A percentile compares a stretch with the other conserved stretches of the same genome.
phyloP scores from a whole-genome alignment of 2,329 filamentous ascomycete species.

The Alternaria sp. region DNA sequence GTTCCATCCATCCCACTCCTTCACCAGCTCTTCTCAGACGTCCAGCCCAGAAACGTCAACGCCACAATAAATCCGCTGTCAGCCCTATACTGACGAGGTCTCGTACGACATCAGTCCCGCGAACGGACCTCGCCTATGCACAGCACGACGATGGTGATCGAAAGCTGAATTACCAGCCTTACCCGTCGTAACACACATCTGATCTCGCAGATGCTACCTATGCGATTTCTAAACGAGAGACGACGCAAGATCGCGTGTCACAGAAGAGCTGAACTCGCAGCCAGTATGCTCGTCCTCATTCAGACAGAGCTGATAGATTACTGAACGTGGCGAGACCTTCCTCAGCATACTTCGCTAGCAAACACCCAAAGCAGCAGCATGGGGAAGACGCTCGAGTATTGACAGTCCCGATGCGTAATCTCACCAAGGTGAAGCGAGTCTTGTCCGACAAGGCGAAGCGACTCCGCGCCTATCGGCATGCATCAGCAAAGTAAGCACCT shows the following conservation, averaged over 20 bases:
- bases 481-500: background rate
- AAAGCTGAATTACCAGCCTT: background rate
- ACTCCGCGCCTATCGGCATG: background rate
- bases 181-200: conserved; percentile 3
- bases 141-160: background rate
- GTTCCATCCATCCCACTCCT: background rate
- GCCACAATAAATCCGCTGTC: conserved; percentile 6
- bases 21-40: background rate
- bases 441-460: background rate
- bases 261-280: background rate
- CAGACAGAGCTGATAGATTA: background rate
- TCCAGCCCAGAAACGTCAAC: background rate
- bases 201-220: background rate
- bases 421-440: background rate
- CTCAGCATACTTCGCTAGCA: background rate
- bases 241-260: background rate
- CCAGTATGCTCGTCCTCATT: background rate
- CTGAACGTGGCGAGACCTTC: background rate
- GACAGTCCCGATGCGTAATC: background rate
- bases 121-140: conserved; percentile 16
- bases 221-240: background rate
- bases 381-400: background rate
- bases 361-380: background rate
- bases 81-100: conserved; percentile 4
- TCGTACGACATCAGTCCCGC: background rate